Evolutionary conservation across 805 yeast species (phyloP).

Genomic region (Pichia rugopelliculosa): DNA sequence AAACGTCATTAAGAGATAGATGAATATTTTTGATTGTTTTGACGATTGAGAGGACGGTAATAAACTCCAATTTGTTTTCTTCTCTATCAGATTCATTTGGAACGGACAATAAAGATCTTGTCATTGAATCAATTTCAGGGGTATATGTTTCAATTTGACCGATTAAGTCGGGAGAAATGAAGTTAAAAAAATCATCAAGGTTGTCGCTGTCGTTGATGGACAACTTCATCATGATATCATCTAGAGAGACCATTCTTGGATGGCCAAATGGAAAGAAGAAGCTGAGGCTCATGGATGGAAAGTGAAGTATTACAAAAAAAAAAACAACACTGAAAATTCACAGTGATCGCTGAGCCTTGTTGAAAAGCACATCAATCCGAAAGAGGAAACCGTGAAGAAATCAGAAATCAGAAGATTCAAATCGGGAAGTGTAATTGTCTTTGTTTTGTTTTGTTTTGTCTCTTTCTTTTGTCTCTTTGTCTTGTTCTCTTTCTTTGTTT

Average conservation of each 20-base stretch:
- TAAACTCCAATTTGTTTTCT: constrained; percentile 20
- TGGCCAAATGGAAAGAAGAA: neutral
- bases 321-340: neutral
- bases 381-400: neutral
- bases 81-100: constrained; percentile 1
- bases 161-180: neutral
- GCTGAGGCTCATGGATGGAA: neutral
- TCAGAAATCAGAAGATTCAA: neutral
- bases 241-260: neutral
- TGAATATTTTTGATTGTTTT: constrained; percentile 15
- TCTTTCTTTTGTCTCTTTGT: neutral
- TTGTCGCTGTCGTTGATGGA: neutral
- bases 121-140: neutral
- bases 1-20: constrained; percentile 5
- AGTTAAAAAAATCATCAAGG: too few relatives aligned
- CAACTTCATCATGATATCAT: neutral
- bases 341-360: neutral
- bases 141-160: neutral
- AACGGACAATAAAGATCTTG: neutral
- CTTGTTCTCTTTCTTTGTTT: neutral
- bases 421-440: too few relatives aligned
- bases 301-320: too few relatives aligned
- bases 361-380: neutral
- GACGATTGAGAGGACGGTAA: constrained; percentile 21
- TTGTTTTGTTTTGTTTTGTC: too few relatives aligned